Base-by-base conservation (phyloP, 306 rosid genomes). In the Ormosia semicastrata region DNA sequence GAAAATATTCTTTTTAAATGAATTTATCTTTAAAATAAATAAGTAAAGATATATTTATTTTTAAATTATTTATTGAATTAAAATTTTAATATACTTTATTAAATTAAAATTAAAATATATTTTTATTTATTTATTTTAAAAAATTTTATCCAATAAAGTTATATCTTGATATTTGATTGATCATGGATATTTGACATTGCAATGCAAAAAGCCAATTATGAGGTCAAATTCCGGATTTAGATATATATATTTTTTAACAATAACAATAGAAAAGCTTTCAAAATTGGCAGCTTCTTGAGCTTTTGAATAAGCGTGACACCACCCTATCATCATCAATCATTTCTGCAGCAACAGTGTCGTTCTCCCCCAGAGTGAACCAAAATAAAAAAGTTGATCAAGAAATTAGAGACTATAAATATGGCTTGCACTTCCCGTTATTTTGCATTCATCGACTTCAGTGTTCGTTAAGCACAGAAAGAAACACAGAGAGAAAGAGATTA, bases 281-380 rank as follows among this genome's bases (percentile, higher is more conserved):
- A 24, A 24, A 24, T 24, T 24, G 24, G 24, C 24, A 24, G 24
- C 24, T 24, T 24, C 24, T 24, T 24, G 24, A 24, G 24, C 24
- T 24, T n/a, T n/a, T 24, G 24, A 24, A 24, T 24, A 33, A 62
- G 86, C 88, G 78, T 91, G 92, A 89, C 92, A 84, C 81, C 84
- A 87, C 81, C 73, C 54, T 81, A 50, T 63, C 92, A 84, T 88
- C 94, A 85, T 86, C 78, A 75, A 80, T 66, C 43, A 34, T 56
- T 67, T 75, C 7, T 12, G 32, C 8, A 2, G 76, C 63, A 63
- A 13, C 4, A 6, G 69, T 24, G 63, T 57, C 9, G 34, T 57
- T 18, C 77, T 65, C 15, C 62, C 66, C 39, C 4, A 33, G 58
- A 10, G 3, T 5, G 64, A 47, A 3, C 40, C 6, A 63, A 6